Conservation (phyloP, 179 eudicot genomes). For the Spinacia oleracea region DNA sequence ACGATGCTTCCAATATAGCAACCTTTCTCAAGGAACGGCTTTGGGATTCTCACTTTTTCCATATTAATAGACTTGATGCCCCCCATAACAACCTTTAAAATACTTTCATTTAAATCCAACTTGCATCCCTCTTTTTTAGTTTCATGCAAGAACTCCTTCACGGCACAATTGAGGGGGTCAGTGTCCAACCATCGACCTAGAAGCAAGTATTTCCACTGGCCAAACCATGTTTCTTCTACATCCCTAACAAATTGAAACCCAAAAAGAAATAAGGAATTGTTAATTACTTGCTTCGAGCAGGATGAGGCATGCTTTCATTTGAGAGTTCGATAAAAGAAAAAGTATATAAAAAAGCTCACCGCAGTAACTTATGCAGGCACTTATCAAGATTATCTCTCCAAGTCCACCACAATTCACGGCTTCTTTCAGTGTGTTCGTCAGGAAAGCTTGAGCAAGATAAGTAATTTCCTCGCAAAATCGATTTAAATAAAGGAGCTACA, state of each 20-base stretch:
- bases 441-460: slow-evolving; percentile 54
- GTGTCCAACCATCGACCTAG: slow-evolving; percentile 60
- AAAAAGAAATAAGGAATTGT: neutral
- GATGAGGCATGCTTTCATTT: neutral
- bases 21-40: slow-evolving; percentile 60
- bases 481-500: slow-evolving; percentile 67
- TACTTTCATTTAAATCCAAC: slow-evolving; percentile 38
- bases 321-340: neutral
- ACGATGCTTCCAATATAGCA: slow-evolving; percentile 48
- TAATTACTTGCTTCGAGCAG: neutral
- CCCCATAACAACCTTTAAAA: slow-evolving; percentile 49
- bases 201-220: slow-evolving; percentile 78
- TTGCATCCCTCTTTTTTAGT: slow-evolving; percentile 35
- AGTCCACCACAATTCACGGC: slow-evolving; percentile 73
- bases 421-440: slow-evolving; percentile 51
- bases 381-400: slow-evolving; percentile 68
- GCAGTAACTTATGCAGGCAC: slow-evolving; percentile 56
- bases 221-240: slow-evolving; percentile 84
- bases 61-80: slow-evolving; percentile 41
- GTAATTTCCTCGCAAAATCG: slow-evolving; percentile 63
- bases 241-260: slow-evolving; percentile 41
- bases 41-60: slow-evolving; percentile 43
- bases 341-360: slow-evolving; percentile 50
- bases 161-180: slow-evolving; percentile 37
- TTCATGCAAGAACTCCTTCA: slow-evolving; percentile 43